Base-by-base conservation (phyloP, 2,329 filamentous ascomycete species). In the Phoma herbarum region DNA sequence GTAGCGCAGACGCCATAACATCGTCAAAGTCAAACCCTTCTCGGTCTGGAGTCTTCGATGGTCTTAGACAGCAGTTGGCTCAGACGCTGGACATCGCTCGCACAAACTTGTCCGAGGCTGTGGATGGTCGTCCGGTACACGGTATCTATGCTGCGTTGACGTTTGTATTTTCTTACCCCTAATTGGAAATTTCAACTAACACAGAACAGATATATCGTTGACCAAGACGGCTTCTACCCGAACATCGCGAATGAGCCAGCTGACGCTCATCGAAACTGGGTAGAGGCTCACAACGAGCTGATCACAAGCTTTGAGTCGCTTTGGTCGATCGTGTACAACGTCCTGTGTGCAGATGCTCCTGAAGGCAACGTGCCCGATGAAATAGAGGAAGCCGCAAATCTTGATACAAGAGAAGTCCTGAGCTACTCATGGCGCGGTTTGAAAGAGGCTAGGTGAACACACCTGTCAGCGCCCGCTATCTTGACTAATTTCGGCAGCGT, bases 401-500 rank as follows among this genome's bases (percentile, higher is more conserved):
- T 92, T 2, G 89, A 90, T 50, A 93, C 92, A 0, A 98, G 97
- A 72, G 92, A 96, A 68, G 84, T 96, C 18, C 79, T 99, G 45
- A 98, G 94, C 64, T 99, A 95, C 75, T 97, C 93, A 62, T 99
- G 97, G 85, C 87, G 95, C 67, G 92, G 93, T 6, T 83, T 97
- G n/a, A 94, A 97, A 62, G 95, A 99, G 78, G 92, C 93, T 23
- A 97, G 92, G 90, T 92, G 80, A 60, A 78, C 37, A 16, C 29
- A 14, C 25, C 0, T 10, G 28, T 4, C 22, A 23, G 41, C 18
- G 16, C 29, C 37, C 29, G n/a, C 7, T 3, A 20, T 11, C 10
- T 35, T 16, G 37, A 26, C 62, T 59, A 12, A 62, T 43, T 43
- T 23, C 16, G 16, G n/a, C 35, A 95, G 92, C 75, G 88, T 92